Percentiles rank a stretch among this genome's conserved stretches.
These are phyloP conservation scores for Hypholoma fasciculare DNA, from an alignment of 768 basidiomycete species.

Conservation along the genomic window DNA sequence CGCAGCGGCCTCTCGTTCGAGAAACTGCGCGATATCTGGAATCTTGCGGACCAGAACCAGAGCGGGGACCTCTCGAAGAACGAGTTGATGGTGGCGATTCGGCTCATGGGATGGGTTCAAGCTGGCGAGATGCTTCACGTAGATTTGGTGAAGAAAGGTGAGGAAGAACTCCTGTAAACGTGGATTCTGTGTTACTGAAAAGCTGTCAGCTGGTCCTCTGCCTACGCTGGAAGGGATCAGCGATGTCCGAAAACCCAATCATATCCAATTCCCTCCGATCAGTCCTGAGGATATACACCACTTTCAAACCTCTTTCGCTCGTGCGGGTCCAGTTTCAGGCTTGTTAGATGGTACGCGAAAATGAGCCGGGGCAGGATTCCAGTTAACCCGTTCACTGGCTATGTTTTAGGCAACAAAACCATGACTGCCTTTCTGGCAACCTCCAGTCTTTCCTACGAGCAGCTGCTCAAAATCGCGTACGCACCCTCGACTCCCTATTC, in stretches of 20 bases:
- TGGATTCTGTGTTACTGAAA: neutral
- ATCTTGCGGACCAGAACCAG: conserved; percentile 58
- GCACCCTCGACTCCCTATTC: conserved; percentile 13
- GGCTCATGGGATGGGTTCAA: conserved; percentile 70
- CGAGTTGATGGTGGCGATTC: conserved; percentile 56
- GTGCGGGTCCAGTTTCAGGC: conserved; percentile 50
- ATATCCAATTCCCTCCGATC: conserved; percentile 42
- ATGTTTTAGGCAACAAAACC: conserved; percentile 51
- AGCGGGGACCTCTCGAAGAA: conserved; percentile 55
- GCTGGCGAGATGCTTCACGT: conserved; percentile 42
- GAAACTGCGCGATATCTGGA: conserved; percentile 64
- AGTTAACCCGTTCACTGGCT: neutral
- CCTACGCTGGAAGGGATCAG: conserved; percentile 34
- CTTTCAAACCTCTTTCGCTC: conserved; percentile 54
- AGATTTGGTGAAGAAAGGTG: conserved; percentile 45
- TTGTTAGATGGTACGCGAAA: conserved; percentile 47
- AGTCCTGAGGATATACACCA: conserved; percentile 52
- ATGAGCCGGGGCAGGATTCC: no score
- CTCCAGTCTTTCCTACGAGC: conserved; percentile 56
- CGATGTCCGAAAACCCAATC: conserved; percentile 21
- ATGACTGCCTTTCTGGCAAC: conserved; percentile 59
- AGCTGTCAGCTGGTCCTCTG: conserved; percentile 52
- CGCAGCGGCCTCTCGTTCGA: conserved; percentile 52
- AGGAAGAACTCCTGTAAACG: no score
- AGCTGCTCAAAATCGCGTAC: conserved; percentile 63